Evolutionary conservation across 2,329 filamentous ascomycete species (phyloP).

Genomic region (Achaetomium macrosporum): DNA sequence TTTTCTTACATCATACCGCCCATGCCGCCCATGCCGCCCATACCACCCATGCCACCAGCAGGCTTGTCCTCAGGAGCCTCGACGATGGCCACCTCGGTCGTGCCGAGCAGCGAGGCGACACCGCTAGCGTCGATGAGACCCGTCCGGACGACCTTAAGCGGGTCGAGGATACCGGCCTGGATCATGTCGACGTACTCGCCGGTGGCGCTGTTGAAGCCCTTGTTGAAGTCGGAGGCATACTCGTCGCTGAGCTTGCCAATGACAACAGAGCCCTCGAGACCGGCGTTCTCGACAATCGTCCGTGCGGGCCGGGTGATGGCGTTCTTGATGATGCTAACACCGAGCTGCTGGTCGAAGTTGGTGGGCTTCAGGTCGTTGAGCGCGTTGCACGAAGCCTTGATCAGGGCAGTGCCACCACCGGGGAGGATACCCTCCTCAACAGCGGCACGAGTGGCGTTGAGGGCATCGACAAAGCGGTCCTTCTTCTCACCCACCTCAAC

Average conservation of each 20-base stretch:
- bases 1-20: slow-evolving; percentile 53
- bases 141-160: slow-evolving; percentile 98
- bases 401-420: slow-evolving; percentile 93
- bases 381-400: slow-evolving; percentile 92
- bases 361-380: slow-evolving; percentile 73
- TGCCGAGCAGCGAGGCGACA: slow-evolving; percentile 93
- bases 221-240: slow-evolving; percentile 89
- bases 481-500: slow-evolving; percentile 99
- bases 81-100: slow-evolving; percentile 95
- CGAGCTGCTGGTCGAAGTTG: slow-evolving; percentile 99
- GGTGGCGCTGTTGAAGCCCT: slow-evolving; percentile 92
- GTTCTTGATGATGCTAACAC: slow-evolving; percentile 95
- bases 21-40: slow-evolving; percentile 64
- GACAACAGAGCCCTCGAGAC: slow-evolving; percentile 89
- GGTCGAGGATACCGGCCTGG: slow-evolving; percentile 89
- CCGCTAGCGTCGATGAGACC: slow-evolving; percentile 91
- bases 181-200: slow-evolving; percentile 99
- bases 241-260: slow-evolving; percentile 98
- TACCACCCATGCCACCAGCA: slow-evolving; percentile 39
- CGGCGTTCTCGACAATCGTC: slow-evolving; percentile 96
- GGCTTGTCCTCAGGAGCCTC: slow-evolving; percentile 93
- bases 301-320: slow-evolving; percentile 93
- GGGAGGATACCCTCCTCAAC: slow-evolving; percentile 99
- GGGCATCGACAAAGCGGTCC: slow-evolving; percentile 96
- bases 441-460: slow-evolving; percentile 95